Evolutionary conservation across 768 basidiomycete genomes (phyloP).

Genomic region (Mycena kentingensis): DNA sequence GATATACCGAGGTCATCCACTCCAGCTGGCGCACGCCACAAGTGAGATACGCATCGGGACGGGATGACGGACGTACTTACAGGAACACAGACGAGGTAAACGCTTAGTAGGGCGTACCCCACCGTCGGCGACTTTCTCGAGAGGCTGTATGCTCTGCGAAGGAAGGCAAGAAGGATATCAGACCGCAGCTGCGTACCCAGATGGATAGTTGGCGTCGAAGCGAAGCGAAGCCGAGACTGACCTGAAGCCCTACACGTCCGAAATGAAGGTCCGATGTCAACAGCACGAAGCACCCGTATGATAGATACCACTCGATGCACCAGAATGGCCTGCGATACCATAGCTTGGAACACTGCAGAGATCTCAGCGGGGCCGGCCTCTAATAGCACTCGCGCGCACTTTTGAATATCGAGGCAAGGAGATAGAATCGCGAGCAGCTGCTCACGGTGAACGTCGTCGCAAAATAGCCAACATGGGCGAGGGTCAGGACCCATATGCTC

Average conservation of each 20-base stretch:
- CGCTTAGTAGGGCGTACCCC: neutral
- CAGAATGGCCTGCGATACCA: neutral
- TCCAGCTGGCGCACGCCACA: too few relatives aligned
- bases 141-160: neutral
- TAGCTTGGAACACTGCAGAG: neutral
- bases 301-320: too few relatives aligned
- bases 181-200: too few relatives aligned
- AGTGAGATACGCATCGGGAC: too few relatives aligned
- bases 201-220: too few relatives aligned
- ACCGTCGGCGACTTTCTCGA: neutral
- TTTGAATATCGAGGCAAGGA: neutral
- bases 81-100: neutral
- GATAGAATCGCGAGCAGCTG: neutral
- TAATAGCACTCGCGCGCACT: neutral
- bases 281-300: too few relatives aligned
- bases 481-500: neutral
- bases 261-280: too few relatives aligned
- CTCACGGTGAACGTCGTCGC: neutral
- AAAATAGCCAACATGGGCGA: neutral
- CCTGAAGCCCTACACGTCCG: too few relatives aligned
- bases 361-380: neutral
- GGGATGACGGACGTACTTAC: neutral
- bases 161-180: too few relatives aligned
- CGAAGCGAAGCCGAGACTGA: too few relatives aligned
- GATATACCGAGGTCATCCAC: too few relatives aligned